These are phyloP conservation scores for Neurospora sp. DNA, from an alignment of 495 filamentous ascomycete genomes.

Conservation along the genomic window DNA sequence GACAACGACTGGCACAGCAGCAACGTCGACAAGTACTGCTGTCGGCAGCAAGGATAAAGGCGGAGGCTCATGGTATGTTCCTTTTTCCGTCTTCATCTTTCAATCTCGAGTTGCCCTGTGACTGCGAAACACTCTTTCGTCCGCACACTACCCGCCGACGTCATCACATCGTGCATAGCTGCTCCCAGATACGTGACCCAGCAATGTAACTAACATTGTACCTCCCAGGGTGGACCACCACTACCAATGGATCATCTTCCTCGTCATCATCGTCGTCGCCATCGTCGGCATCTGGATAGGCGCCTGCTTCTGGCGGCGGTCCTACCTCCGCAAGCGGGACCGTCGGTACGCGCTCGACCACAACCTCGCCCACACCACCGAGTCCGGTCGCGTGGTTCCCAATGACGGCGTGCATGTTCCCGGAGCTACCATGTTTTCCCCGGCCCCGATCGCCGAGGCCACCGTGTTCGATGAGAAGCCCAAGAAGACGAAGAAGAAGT, in stretches of 20 bases:
- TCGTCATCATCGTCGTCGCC: slow-evolving; percentile 41
- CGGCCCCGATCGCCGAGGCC: slow-evolving; percentile 20
- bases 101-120: background rate
- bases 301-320: slow-evolving; percentile 41
- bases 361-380: slow-evolving; percentile 18
- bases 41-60: slow-evolving; percentile 7
- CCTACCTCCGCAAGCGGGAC: slow-evolving; percentile 43
- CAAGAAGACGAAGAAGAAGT: slow-evolving; percentile 31
- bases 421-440: slow-evolving; percentile 21
- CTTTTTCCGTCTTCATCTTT: background rate
- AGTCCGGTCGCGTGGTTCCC: slow-evolving; percentile 21
- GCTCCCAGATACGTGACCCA: background rate
- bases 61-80: slow-evolving; percentile 18
- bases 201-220: background rate
- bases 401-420: slow-evolving; percentile 23
- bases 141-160: background rate
- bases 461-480: slow-evolving; percentile 16
- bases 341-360: slow-evolving; percentile 38
- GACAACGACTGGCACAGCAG: slow-evolving; percentile 13
- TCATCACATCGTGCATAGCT: background rate
- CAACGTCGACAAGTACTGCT: slow-evolving; percentile 11
- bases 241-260: slow-evolving; percentile 48
- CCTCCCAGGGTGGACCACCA: slow-evolving; percentile 36
- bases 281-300: slow-evolving; percentile 44
- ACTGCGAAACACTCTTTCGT: background rate